A percentile compares a stretch with the other conserved stretches of the same genome.
Evolutionary conservation across 345 rosid species (phyloP).

Genomic region (Rhizophora mangle): DNA sequence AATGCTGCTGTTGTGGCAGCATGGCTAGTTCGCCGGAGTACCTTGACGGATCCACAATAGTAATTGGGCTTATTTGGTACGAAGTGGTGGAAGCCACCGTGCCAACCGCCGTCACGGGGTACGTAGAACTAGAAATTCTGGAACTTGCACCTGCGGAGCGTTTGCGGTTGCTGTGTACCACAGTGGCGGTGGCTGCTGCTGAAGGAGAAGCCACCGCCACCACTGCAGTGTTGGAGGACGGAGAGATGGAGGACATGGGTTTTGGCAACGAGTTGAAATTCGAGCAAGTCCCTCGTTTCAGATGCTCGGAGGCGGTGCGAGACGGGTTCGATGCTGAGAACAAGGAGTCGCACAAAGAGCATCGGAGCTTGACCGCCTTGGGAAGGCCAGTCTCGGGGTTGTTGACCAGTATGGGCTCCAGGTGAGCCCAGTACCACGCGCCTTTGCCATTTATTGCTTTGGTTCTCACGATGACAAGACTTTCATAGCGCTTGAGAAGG

Average conservation of each 20-base stretch:
- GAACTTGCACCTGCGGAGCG: conserved; percentile 37
- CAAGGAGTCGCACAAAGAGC: conserved; percentile 88
- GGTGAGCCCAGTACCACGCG: conserved; percentile 99
- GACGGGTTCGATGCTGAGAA: conserved; percentile 99
- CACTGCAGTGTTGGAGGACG: conserved; percentile 36
- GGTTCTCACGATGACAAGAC: conserved; percentile 71
- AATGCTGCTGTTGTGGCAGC: conserved; percentile 59
- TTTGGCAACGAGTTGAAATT: conserved; percentile 65
- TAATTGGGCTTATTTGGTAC: conserved; percentile 49
- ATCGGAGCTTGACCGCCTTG: conserved; percentile 93
- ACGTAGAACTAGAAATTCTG: conserved; percentile 28
- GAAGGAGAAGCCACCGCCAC: neutral
- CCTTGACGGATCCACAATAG: conserved; percentile 77
- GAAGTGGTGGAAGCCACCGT: conserved; percentile 6
- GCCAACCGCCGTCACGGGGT: conserved; percentile 12
- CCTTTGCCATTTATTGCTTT: conserved; percentile 97
- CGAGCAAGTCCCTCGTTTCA: conserved; percentile 93
- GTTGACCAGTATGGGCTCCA: conserved; percentile 86
- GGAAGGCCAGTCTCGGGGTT: conserved; percentile 88
- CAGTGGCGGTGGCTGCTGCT: conserved; percentile 5
- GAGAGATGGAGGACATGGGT: conserved; percentile 70
- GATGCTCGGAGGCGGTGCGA: conserved; percentile 96
- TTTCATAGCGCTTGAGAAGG: conserved; percentile 79
- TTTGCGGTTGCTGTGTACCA: conserved; percentile 48
- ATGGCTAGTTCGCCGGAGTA: conserved; percentile 50